Base-by-base conservation (phyloP, 2,329 filamentous ascomycete genomes). In the Neofusicoccum kwambonambiense region DNA sequence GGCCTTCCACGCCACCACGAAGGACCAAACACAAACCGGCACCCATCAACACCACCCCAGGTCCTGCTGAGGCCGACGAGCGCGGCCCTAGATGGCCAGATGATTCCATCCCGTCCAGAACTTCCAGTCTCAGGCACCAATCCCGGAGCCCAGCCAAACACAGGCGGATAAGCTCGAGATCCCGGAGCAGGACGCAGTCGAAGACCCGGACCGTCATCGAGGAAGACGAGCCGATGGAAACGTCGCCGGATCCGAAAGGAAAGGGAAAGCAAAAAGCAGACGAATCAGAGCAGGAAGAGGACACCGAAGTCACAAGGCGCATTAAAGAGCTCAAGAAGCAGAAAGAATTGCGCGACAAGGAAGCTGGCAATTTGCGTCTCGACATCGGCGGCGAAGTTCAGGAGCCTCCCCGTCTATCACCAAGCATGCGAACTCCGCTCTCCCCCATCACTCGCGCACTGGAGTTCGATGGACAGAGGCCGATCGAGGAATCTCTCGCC, bases 251-350 rank as follows among this genome's bases (percentile, higher is more conserved):
- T 39, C 61, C 68, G 17, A 61, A 64, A 39, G 72, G 73, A 31
- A 73, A 71, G 52, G 63, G 63, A 7, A 65, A 65, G 47, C 44
- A 45, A n/a, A 52, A 44, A 37, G 37, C 22, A 44, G 35, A 37
- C 9, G 54, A 65, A 70, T n/a, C 42, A 34, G 56, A 65, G 6
- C 35, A 22, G 50, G 73, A 72, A 44, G 82, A 80, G 64, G 83
- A 86, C 34, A 85, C 83, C 68, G 80, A 86, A 45, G 86, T 88
- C 6, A 84, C 83, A 41, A 82, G 82, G 64, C 78, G 83, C 49
- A 88, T 88, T 58, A 81, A 82, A 69, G 80, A 88, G 69, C 72
- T 88, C 37, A 83, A 84, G 70, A 81, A 85, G 68, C 83, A 85
- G 67, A 84, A 86, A 68, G 79, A 85, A 73, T 79, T 81, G 70